Base-by-base conservation (phyloP, 495 filamentous ascomycete genomes). In the Penicillium pancosmium region DNA sequence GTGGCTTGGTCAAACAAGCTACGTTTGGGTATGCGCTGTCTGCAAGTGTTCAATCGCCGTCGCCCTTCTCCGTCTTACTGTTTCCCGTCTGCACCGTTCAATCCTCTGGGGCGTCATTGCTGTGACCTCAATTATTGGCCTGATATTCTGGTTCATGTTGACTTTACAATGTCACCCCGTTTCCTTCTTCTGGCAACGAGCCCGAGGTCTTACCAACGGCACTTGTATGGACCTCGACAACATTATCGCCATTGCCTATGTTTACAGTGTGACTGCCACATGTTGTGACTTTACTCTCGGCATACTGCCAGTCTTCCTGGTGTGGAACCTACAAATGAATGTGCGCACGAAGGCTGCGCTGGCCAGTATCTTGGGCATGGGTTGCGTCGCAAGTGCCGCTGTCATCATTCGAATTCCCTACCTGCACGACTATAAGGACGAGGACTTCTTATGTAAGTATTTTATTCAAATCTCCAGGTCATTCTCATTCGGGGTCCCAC, bases 161-260 rank as follows among this genome's bases (percentile, higher is more conserved):
- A 72, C 73, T 1, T 59, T 77, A 11, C 73, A 79, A 65, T 81
- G 78, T 50, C 59, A 65, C 13, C 78, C 78, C n/a, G 70, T 78
- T 1, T 53, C 61, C 2, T 69, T 69, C 43, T 75, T 78, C 57
- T 81, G 78, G 78, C 55, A 68, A 15, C 68, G 68, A 21, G 55
- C 63, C 31, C 65, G 57, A 5, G 25, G 16, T 3, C 19, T 2
- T 27, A 27, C 63, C 34, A 33, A 44, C 18, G 78, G 78, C 4
- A 61, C 54, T 10, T 81, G 78, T 49, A 64, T 78, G 51, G 36
- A 52, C 5, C 57, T 68, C 11, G 57, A 75, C 15, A 61, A 57
- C 38, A 46, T 73, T 25, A 70, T 77, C 54, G 52, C 54, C 18
- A 66, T 79, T 18, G 76, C 74, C 48, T 75, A 78, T 40, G 65